A percentile compares a stretch with the other conserved stretches of the same genome.
phyloP scores from a whole-genome alignment of 495 filamentous ascomycete species.

The Cercophora sp. region DNA sequence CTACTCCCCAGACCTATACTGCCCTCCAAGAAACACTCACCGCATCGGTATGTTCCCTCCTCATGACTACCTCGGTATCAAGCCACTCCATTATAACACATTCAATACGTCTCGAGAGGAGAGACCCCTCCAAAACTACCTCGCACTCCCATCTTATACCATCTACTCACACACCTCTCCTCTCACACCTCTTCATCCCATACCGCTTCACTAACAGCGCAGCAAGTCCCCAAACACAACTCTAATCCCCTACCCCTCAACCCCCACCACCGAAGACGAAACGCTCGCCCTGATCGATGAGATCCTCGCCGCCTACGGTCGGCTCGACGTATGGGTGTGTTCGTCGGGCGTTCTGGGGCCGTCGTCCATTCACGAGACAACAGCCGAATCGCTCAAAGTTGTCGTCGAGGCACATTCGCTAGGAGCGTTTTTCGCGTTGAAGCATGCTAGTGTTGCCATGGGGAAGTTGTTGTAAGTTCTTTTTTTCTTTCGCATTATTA shows the following conservation, averaged over 20 bases:
- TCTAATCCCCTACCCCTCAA: constrained; percentile 37
- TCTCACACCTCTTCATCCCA: constrained; percentile 55
- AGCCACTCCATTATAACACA: no score
- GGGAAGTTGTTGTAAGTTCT: constrained; percentile 46
- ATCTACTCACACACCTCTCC: no score
- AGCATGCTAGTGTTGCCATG: constrained; percentile 61
- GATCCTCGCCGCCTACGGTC: constrained; percentile 54
- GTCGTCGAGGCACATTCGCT: constrained; percentile 55
- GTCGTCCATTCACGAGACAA: constrained; percentile 51
- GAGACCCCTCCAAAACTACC: no score
- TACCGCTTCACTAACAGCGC: no score
- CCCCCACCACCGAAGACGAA: constrained; percentile 52
- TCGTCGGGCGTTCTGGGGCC: constrained; percentile 54
- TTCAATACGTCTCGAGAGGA: no score
- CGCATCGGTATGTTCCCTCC: constrained; percentile 25
- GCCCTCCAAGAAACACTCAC: constrained; percentile 34
- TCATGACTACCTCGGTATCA: no score
- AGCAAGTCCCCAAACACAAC: not conserved
- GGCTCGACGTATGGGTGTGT: constrained; percentile 58
- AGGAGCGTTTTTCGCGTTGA: constrained; percentile 59
- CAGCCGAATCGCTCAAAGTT: constrained; percentile 48
- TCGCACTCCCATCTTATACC: no score
- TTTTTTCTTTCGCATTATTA: no score
- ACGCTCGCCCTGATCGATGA: constrained; percentile 60
- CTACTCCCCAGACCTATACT: constrained; percentile 16